Conservation (phyloP, 2,329 filamentous ascomycete species). For the Hymenoscyphus scutula region DNA sequence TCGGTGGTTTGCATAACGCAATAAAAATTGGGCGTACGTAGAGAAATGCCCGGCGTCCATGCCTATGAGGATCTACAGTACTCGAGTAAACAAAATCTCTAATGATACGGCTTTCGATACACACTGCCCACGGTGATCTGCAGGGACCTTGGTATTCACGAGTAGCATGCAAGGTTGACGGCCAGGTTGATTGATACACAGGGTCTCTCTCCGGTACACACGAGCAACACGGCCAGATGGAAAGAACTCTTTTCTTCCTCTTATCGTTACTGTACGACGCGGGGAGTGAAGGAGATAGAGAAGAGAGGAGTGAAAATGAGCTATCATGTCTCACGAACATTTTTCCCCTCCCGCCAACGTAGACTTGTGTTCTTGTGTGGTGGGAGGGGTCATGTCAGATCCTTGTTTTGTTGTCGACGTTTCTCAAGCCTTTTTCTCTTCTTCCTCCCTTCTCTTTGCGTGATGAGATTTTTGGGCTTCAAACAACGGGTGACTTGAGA, state of each 20-base stretch:
- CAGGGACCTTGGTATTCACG: too few relatives aligned
- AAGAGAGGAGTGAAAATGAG: not conserved
- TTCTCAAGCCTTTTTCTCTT: not conserved
- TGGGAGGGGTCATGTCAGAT: not conserved
- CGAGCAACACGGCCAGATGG: not conserved
- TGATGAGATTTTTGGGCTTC: not conserved
- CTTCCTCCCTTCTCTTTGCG: not conserved
- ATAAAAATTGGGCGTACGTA: too few relatives aligned
- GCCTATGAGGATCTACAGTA: not conserved
- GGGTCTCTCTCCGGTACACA: not conserved
- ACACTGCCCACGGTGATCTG: too few relatives aligned
- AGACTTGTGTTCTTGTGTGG: conserved; percentile 1
- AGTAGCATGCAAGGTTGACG: too few relatives aligned
- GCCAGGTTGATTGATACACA: too few relatives aligned
- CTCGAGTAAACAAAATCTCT: not conserved
- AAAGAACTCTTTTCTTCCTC: not conserved
- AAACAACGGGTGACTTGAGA: not conserved
- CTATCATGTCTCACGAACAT: not conserved
- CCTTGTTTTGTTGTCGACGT: not conserved
- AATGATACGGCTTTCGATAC: too few relatives aligned
- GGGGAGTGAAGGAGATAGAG: not conserved
- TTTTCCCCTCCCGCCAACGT: not conserved
- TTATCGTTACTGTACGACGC: not conserved
- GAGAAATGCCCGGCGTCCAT: too few relatives aligned
- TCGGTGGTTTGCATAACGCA: too few relatives aligned